phyloP scores from a whole-genome alignment of 805 yeast species.

The Suhomyces emberorum region DNA sequence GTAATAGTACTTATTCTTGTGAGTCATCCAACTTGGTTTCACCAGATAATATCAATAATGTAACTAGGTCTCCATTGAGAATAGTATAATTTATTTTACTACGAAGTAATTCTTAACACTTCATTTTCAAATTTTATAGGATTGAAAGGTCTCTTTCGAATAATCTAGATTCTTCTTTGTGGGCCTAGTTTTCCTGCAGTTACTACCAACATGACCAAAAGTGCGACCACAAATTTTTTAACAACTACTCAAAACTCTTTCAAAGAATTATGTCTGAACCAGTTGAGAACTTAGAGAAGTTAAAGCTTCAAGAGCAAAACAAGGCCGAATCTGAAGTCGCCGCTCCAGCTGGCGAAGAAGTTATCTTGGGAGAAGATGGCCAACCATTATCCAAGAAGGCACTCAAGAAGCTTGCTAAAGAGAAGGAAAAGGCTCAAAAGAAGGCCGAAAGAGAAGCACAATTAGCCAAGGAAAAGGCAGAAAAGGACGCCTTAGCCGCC shows the following conservation, averaged over 20 bases:
- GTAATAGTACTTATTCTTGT: no score
- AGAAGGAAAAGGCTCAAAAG: conserved; percentile 86
- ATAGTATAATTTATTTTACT: no score
- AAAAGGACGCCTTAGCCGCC: conserved; percentile 63
- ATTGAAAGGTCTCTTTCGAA: no score
- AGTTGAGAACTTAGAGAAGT: conserved; percentile 24
- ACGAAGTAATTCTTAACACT: no score
- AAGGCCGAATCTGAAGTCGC: conserved; percentile 6
- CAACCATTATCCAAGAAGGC: conserved; percentile 91
- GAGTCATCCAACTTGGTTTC: no score
- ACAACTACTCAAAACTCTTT: background rate
- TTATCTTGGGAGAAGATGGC: conserved; percentile 65
- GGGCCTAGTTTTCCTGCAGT: no score
- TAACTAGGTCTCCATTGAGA: no score
- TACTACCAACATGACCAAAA: background rate
- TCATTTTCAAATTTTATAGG: no score
- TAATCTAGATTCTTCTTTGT: no score
- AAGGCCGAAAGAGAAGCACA: conserved; percentile 91
- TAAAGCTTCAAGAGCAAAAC: conserved; percentile 15
- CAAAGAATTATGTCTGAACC: conserved; percentile 22
- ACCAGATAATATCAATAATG: no score
- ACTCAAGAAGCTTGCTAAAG: conserved; percentile 89
- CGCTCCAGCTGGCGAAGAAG: conserved; percentile 19
- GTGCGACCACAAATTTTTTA: background rate
- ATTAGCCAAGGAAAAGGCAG: conserved; percentile 82